A percentile compares a stretch with the other conserved stretches of the same genome.
Conservation (phyloP, 352 stramenopile species). For the Phytophthora capsici region DNA sequence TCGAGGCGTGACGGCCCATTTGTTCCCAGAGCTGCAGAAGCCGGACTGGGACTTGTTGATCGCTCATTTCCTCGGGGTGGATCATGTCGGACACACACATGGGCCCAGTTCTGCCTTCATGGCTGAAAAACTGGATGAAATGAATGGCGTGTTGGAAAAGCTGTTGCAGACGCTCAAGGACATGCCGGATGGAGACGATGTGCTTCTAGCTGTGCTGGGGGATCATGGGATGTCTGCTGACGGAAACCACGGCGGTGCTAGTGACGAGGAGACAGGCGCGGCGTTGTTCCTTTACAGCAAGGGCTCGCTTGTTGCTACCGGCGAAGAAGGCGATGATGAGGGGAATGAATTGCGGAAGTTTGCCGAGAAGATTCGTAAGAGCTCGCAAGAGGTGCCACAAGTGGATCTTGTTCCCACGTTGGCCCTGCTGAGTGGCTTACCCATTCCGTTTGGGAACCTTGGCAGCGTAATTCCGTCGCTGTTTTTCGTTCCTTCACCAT, state of each 20-base stretch:
- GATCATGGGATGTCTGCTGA: slow-evolving; percentile 99
- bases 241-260: slow-evolving; percentile 98
- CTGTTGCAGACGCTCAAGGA: slow-evolving; percentile 71
- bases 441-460: slow-evolving; percentile 97
- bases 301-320: slow-evolving; percentile 36
- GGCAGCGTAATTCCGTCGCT: slow-evolving; percentile 93
- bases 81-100: slow-evolving; percentile 98
- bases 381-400: slow-evolving; percentile 77
- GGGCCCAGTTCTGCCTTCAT: slow-evolving; percentile 95
- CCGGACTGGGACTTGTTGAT: slow-evolving; percentile 85
- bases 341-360: slow-evolving; percentile 26
- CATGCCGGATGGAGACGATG: slow-evolving; percentile 68
- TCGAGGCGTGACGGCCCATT: slow-evolving; percentile 85
- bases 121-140: slow-evolving; percentile 95
- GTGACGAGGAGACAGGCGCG: slow-evolving; percentile 94
- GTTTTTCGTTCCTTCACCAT: slow-evolving; percentile 56
- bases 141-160: slow-evolving; percentile 91
- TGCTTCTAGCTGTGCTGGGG: slow-evolving; percentile 94
- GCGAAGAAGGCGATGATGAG: slow-evolving; percentile 3
- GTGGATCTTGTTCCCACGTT: slow-evolving; percentile 98
- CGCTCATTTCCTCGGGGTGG: slow-evolving; percentile 93
- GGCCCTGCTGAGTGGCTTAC: slow-evolving; percentile 92
- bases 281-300: slow-evolving; percentile 94
- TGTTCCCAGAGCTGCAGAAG: slow-evolving; percentile 76
- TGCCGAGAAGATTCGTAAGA: slow-evolving; percentile 32